A percentile compares a stretch with the other conserved stretches of the same genome.
These are phyloP conservation scores for Panaeolus cyanescens DNA, from an alignment of 768 basidiomycete species.

Conservation along the genomic window DNA sequence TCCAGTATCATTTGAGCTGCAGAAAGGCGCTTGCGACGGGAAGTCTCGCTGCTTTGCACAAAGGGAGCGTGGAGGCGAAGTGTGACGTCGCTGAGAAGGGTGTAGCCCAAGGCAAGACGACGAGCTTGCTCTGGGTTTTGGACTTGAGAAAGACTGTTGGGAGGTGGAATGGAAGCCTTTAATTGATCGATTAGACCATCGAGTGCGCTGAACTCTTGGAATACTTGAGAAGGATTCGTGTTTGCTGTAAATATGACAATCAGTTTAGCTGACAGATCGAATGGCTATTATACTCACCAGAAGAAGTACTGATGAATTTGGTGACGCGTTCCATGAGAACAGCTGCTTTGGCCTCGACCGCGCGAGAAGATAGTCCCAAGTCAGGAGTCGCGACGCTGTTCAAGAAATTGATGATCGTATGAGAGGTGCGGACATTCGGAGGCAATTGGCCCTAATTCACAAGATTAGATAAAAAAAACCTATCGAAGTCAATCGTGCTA, in stretches of 20 bases:
- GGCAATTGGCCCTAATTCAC: constrained; percentile 18
- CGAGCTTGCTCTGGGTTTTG: constrained; percentile 18
- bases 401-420: constrained; percentile 22
- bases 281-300: constrained; percentile 22
- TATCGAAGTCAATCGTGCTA: not conserved
- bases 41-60: constrained; percentile 19
- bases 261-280: not conserved
- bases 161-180: constrained; percentile 11
- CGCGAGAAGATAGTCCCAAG: constrained; percentile 18
- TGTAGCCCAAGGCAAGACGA: constrained; percentile 32
- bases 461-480: not conserved
- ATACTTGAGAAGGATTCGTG: constrained; percentile 11
- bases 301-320: constrained; percentile 25
- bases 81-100: constrained; percentile 34
- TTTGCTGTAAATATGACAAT: constrained; percentile 1
- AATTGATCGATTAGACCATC: constrained; percentile 23
- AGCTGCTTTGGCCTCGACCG: constrained; percentile 25
- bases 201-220: constrained; percentile 25
- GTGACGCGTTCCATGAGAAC: constrained; percentile 37
- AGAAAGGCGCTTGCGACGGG: constrained; percentile 19
- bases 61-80: constrained; percentile 36
- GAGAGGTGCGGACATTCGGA: constrained; percentile 18
- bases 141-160: constrained; percentile 14
- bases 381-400: constrained; percentile 20
- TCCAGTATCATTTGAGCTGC: constrained; percentile 22